phyloP scores from a whole-genome alignment of 345 rosid genomes.

The Cardiospermum halicacabum region DNA sequence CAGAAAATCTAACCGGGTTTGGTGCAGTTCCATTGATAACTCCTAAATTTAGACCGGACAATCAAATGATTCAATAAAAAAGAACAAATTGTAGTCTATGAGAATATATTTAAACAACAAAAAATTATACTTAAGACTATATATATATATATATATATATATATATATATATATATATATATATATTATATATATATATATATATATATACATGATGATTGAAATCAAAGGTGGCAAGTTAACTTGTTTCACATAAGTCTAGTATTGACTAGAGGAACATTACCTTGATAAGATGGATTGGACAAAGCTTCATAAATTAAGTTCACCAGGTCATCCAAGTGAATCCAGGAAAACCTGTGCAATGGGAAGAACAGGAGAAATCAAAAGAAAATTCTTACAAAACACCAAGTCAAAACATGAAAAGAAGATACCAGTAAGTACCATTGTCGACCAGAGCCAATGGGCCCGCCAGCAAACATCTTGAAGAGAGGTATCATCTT shows the following conservation, averaged over 20 bases:
- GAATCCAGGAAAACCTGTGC: conserved; percentile 96
- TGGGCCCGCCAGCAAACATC: conserved; percentile 97
- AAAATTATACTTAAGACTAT: no score
- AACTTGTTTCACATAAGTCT: no score
- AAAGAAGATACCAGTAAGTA: conserved; percentile 20
- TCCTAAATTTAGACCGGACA: conserved; percentile 38
- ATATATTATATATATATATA: no score
- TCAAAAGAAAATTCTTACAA: background rate
- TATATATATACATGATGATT: no score
- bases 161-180: no score
- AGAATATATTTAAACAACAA: no score
- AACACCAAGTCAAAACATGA: background rate
- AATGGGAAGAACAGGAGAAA: conserved; percentile 4
- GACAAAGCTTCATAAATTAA: conserved; percentile 73
- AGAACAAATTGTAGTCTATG: background rate
- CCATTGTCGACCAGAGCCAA: conserved; percentile 94
- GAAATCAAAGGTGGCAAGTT: no score
- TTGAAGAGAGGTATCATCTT: conserved; percentile 90
- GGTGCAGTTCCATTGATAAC: conserved; percentile 96
- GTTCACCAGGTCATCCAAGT: conserved; percentile 84
- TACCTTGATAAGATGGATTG: conserved; percentile 83
- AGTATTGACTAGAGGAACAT: background rate
- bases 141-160: no score
- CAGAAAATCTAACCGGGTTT: conserved; percentile 76
- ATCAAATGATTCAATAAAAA: background rate